phyloP scores from a whole-genome alignment of 805 yeast species.

The Yarrowia porcina region DNA sequence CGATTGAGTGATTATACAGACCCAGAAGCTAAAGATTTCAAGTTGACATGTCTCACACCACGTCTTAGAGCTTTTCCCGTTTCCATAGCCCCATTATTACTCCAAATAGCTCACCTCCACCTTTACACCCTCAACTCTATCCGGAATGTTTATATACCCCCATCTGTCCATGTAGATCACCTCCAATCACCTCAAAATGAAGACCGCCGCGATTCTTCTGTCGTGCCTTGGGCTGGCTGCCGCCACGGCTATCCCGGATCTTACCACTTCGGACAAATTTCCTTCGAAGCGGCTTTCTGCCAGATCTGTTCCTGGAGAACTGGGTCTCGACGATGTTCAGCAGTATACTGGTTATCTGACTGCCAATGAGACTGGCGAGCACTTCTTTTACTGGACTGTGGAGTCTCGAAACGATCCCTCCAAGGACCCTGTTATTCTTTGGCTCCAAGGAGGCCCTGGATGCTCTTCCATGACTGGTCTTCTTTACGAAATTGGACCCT shows the following conservation, averaged over 20 bases:
- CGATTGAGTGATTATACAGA: no score
- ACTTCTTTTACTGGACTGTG: slow-evolving; percentile 74
- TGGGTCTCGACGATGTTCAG: slow-evolving; percentile 69
- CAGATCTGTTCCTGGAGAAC: slow-evolving; percentile 26
- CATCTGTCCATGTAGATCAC: neutral
- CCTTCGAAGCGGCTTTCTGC: neutral
- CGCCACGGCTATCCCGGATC: neutral
- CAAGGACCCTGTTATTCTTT: slow-evolving; percentile 72
- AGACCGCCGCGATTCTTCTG: neutral
- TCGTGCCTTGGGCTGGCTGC: neutral
- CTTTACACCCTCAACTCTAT: neutral
- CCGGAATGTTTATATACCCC: neutral
- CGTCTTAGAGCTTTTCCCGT: no score
- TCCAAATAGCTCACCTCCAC: no score
- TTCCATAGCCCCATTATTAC: neutral
- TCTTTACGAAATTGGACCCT: slow-evolving; percentile 78
- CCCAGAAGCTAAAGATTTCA: no score
- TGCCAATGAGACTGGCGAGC: slow-evolving; percentile 65
- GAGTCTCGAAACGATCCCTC: slow-evolving; percentile 78
- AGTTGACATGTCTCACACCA: no score
- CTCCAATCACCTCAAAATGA: neutral
- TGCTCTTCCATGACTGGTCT: slow-evolving; percentile 77
- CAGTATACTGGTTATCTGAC: slow-evolving; percentile 83
- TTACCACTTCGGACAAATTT: neutral
- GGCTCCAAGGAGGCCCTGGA: slow-evolving; percentile 89